Conservation (phyloP, 1,284 basidiomycete genomes). For the Leccinum proliferum region DNA sequence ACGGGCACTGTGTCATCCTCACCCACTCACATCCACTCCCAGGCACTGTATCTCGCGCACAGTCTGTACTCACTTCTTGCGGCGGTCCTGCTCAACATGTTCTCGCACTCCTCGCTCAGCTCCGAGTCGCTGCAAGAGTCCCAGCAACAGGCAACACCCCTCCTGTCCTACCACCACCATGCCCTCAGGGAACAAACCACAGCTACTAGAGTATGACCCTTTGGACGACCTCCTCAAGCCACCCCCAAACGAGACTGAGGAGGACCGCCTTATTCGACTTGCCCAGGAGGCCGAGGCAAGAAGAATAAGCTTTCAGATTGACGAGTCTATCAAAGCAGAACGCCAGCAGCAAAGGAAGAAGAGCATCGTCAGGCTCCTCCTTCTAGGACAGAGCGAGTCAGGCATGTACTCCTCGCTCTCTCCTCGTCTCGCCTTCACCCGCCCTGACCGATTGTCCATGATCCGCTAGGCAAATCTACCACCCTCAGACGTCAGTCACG, state of each 20-base stretch:
- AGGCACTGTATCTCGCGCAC: slow-evolving; percentile 55
- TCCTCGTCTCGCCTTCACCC: not conserved
- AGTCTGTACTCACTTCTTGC: slow-evolving; percentile 57
- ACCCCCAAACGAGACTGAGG: slow-evolving; percentile 54
- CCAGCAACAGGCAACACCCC: too few relatives aligned
- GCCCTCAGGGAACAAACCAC: slow-evolving; percentile 15
- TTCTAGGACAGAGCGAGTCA: slow-evolving; percentile 72
- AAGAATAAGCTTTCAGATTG: slow-evolving; percentile 58
- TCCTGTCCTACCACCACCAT: slow-evolving; percentile 15
- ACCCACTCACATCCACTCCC: slow-evolving; percentile 71
- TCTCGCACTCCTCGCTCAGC: slow-evolving; percentile 67
- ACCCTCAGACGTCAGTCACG: slow-evolving; percentile 62
- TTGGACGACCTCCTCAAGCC: slow-evolving; percentile 57
- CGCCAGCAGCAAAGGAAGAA: slow-evolving; percentile 54
- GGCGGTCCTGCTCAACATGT: slow-evolving; percentile 71
- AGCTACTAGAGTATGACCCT: slow-evolving; percentile 41
- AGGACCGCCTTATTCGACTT: slow-evolving; percentile 46
- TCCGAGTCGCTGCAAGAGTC: slow-evolving; percentile 32
- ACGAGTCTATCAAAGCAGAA: slow-evolving; percentile 63
- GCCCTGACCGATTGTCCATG: not conserved
- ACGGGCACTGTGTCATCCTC: slow-evolving; percentile 73
- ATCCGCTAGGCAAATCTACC: slow-evolving; percentile 58
- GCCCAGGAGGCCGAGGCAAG: slow-evolving; percentile 57
- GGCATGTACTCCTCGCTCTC: slow-evolving; percentile 33
- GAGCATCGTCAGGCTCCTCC: slow-evolving; percentile 56